Percentiles rank a stretch among this genome's conserved stretches.
These are phyloP conservation scores for Ilex asprella DNA, from an alignment of 257 asterid species.

Conservation along the genomic window DNA sequence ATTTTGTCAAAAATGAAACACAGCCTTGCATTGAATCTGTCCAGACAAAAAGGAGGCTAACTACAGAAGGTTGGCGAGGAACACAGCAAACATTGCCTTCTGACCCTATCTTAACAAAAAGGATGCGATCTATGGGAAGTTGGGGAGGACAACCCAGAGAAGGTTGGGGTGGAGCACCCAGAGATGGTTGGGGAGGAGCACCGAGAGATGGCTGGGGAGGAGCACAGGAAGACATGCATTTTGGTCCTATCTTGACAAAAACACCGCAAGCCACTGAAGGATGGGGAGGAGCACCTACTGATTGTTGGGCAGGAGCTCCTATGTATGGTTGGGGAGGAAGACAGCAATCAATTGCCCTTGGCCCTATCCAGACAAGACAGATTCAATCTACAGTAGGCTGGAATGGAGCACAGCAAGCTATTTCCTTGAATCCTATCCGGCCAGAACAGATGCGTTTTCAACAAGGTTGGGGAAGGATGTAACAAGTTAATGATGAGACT, in stretches of 20 bases:
- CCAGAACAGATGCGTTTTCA: neutral
- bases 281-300: slow-evolving; percentile 6
- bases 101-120: slow-evolving; percentile 2
- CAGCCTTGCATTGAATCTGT: slow-evolving; percentile 1
- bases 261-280: slow-evolving; percentile 19
- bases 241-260: neutral
- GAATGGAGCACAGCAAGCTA: too few relatives aligned
- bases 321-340: slow-evolving; percentile 2
- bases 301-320: slow-evolving; percentile 6
- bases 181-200: slow-evolving; percentile 22
- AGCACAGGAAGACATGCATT: slow-evolving; percentile 7
- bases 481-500: neutral
- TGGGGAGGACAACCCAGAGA: slow-evolving; percentile 1
- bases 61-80: slow-evolving; percentile 17
- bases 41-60: neutral
- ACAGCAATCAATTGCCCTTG: neutral
- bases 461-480: neutral
- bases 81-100: slow-evolving; percentile 9
- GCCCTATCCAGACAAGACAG: neutral
- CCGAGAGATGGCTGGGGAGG: slow-evolving; percentile 1
- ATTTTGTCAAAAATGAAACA: neutral
- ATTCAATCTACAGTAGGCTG: too few relatives aligned
- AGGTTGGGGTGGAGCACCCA: slow-evolving; percentile 6
- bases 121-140: slow-evolving; percentile 2
- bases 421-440: neutral